A percentile compares a stretch with the other conserved stretches of the same genome.
These are phyloP conservation scores for Sabuloglossum arenarium DNA, from an alignment of 495 filamentous ascomycete genomes.

Conservation along the genomic window DNA sequence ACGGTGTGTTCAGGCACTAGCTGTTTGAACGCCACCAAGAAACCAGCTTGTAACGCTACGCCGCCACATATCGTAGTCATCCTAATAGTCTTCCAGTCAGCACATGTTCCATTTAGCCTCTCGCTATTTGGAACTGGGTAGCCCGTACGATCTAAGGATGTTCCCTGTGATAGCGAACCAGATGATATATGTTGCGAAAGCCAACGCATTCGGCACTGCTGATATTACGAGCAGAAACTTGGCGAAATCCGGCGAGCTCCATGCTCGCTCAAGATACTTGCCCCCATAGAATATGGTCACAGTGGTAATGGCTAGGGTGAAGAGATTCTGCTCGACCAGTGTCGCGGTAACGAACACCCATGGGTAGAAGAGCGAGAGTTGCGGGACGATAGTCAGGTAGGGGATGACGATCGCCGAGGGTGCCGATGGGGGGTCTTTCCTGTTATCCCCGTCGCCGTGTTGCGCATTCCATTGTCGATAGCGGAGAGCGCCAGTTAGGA, in stretches of 20 bases:
- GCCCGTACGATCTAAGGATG: conserved; percentile 44
- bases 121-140: not conserved
- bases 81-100: conserved; percentile 19
- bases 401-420: conserved; percentile 43
- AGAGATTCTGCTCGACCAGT: conserved; percentile 81
- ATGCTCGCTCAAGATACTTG: conserved; percentile 86
- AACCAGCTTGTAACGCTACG: conserved; percentile 73
- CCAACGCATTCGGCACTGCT: conserved; percentile 58
- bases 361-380: conserved; percentile 63
- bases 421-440: conserved; percentile 13
- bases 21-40: conserved; percentile 95
- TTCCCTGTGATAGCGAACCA: conserved; percentile 51
- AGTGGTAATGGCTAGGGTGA: conserved; percentile 62
- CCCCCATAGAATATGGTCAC: conserved; percentile 82
- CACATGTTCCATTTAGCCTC: not conserved
- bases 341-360: conserved; percentile 82
- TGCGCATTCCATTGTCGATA: conserved; percentile 34
- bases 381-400: conserved; percentile 72
- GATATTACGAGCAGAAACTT: conserved; percentile 69
- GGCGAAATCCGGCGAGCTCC: conserved; percentile 79
- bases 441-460: conserved; percentile 1
- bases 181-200: conserved; percentile 49
- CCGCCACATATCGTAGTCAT: conserved; percentile 68
- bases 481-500: conserved; percentile 61
- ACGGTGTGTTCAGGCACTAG: conserved; percentile 97